These are phyloP conservation scores for Euphorbia schlechtendalii DNA, from an alignment of 441 rosid genomes.

Conservation along the genomic window DNA sequence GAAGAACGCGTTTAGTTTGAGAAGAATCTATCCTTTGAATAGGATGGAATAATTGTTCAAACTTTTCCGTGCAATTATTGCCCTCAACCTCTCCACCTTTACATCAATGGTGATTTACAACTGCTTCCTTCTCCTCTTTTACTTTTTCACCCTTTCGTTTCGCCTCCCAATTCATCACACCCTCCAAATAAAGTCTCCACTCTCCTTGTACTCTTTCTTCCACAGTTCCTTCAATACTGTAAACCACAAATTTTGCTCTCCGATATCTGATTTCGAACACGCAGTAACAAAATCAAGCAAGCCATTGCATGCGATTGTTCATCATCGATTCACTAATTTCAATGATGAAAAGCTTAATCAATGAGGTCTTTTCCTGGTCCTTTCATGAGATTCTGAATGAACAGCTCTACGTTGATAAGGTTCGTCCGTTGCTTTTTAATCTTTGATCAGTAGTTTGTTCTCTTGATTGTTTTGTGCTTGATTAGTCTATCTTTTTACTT, in stretches of 20 bases:
- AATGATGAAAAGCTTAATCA: constrained; percentile 6
- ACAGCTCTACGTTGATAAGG: constrained; percentile 23
- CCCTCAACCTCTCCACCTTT: no score
- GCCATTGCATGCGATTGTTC: no score
- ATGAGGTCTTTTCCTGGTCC: constrained; percentile 28
- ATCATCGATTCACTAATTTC: no score
- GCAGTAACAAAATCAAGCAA: no score
- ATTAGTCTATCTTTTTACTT: no score
- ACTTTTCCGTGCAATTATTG: no score
- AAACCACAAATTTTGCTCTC: no score
- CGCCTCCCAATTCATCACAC: not conserved
- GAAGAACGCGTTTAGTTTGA: no score
- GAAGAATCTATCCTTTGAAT: no score
- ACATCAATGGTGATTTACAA: not conserved
- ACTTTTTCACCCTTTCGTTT: not conserved
- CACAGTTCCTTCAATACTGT: not conserved
- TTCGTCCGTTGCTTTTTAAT: constrained; percentile 19
- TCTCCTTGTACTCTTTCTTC: not conserved
- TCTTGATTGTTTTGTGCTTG: not conserved
- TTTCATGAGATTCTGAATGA: constrained; percentile 23
- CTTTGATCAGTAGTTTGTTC: not conserved
- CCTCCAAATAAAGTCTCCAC: not conserved
- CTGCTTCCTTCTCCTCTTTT: not conserved
- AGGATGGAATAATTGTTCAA: no score
- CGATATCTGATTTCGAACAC: no score